Conservation (phyloP, 768 basidiomycete genomes). For the Trametes cinnabarina region DNA sequence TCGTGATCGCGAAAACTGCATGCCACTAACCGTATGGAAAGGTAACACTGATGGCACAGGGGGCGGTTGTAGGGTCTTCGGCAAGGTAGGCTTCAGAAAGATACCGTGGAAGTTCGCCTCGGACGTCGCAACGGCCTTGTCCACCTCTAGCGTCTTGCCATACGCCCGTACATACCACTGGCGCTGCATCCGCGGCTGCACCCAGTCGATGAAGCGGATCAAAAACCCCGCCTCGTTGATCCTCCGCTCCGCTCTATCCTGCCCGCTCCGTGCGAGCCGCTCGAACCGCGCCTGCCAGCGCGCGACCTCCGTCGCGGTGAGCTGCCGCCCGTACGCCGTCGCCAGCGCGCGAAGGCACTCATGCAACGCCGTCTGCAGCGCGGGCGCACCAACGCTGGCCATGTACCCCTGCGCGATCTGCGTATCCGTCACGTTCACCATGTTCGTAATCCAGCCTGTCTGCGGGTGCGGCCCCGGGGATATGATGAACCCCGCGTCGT, state of each 20-base stretch:
- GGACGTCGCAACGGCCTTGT: conserved; percentile 10
- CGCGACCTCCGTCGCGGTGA: conserved; percentile 27
- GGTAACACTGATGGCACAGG: conserved; percentile 44
- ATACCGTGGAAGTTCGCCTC: conserved; percentile 8
- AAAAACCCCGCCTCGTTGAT: conserved; percentile 44
- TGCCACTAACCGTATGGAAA: conserved; percentile 44
- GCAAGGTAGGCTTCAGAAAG: conserved; percentile 22
- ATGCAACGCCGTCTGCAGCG: conserved; percentile 26
- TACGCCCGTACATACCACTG: conserved; percentile 41
- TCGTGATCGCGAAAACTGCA: not conserved
- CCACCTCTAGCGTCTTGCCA: conserved; percentile 29
- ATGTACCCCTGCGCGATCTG: conserved; percentile 35
- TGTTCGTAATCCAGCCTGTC: conserved; percentile 37
- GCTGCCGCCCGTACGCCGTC: conserved; percentile 25
- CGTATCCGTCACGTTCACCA: conserved; percentile 36
- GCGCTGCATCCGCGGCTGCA: conserved; percentile 41
- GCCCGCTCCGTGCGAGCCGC: conserved; percentile 28
- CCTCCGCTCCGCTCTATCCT: conserved; percentile 20
- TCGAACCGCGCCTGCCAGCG: conserved; percentile 34
- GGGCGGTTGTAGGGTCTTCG: conserved; percentile 29
- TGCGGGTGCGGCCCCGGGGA: conserved; percentile 10
- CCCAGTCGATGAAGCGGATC: conserved; percentile 44
- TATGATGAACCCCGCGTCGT: conserved; percentile 22
- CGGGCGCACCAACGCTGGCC: conserved; percentile 33
- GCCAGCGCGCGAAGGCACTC: conserved; percentile 40